Percentiles rank a stretch among this genome's conserved stretches.
phyloP scores from a whole-genome alignment of 768 basidiomycete genomes.

The Suillus occidentalis region DNA sequence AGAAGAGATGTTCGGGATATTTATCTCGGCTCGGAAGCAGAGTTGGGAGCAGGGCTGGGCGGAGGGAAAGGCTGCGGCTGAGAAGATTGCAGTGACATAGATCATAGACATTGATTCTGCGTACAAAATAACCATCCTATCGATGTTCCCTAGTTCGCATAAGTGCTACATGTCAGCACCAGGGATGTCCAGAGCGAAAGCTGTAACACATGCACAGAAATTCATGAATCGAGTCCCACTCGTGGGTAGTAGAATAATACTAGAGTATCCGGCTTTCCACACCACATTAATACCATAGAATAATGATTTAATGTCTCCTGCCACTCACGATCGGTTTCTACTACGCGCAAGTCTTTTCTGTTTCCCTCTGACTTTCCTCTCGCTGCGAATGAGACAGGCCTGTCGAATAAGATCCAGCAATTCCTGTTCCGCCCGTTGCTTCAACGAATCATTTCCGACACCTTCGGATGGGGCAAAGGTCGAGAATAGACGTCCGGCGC shows the following conservation, averaged over 20 bases:
- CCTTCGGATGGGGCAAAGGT: not conserved
- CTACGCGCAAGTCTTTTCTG: not conserved
- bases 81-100: not conserved
- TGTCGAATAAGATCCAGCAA: not conserved
- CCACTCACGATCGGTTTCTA: not conserved
- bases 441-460: not conserved
- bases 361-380: not conserved
- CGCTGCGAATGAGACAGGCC: not conserved
- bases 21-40: not conserved
- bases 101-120: not conserved
- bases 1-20: not conserved
- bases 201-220: not conserved
- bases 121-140: not conserved
- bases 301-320: not conserved
- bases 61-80: not conserved
- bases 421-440: not conserved
- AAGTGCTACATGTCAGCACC: not conserved
- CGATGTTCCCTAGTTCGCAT: not conserved
- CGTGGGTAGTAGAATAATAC: not conserved
- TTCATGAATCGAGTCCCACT: not conserved
- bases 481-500: not conserved
- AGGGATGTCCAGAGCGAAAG: not conserved
- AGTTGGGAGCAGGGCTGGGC: not conserved
- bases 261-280: not conserved
- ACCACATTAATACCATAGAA: not conserved